Evolutionary conservation across 495 filamentous ascomycete genomes (phyloP), one percentile per base, ranked within the genome.

Genomic region (Aspergillus olivimuriae): DNA sequence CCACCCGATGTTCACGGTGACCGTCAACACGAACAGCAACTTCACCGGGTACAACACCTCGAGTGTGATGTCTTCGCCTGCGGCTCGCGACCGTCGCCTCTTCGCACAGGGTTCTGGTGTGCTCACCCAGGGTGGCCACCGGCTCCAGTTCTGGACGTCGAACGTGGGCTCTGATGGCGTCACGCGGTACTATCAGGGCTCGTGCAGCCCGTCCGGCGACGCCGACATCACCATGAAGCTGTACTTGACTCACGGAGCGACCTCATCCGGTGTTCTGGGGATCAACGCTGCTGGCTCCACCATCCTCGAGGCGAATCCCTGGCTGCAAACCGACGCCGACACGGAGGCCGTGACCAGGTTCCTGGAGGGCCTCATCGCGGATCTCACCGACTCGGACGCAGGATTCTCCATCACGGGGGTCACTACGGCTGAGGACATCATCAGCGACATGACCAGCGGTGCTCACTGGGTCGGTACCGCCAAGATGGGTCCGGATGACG

Each of bases 401-500:
- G 70, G 69, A 57, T 55, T 60, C 21, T 72, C 73, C 2, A 65
- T 72, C 1, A 48, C 65, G 9, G 64, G 72, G 4, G 79, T 75
- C 53, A 72, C 77, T 23, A 66, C 73, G 16, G 50, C 50, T 34
- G 70, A 74, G 43, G 60, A 72, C 26, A 63, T 72, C 24, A 73
- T 72, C 44, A 48, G 56, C 5, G 34, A 47, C 11, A 41, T 50
- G 35, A 77, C 79, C 31, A 70, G 77, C 21, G 64, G 81, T 39
- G 85, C 84, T 65, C 84, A 87, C 71, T 86, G 78, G 78, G 73
- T 84, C 46, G 77, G 76, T 17, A 76, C 68, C n/a, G 57, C 65
- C 44, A 84, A 84, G 70, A 67, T 88, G 46, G 83, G 84, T 33
- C 60, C 62, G 19, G 80, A 87, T 56, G 80, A 83, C 52, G 84